A percentile compares a stretch with the other conserved stretches of the same genome.
Evolutionary conservation across 225 moss, liverwort and hornwort genomes (phyloP).

Genomic region (Marchantia polymorpha): DNA sequence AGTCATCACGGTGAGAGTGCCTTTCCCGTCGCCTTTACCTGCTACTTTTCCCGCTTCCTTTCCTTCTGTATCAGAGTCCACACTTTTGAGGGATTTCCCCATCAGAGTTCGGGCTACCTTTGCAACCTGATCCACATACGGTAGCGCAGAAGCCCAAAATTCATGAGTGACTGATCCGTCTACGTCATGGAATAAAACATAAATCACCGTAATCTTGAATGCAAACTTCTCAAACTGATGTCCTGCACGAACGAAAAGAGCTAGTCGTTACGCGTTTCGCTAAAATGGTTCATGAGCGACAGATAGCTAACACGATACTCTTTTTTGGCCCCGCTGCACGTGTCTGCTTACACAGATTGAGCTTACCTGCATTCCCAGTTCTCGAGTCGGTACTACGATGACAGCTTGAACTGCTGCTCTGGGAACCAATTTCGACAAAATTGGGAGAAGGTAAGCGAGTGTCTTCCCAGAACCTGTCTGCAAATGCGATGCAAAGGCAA

Average conservation of each 20-base stretch:
- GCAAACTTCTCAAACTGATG: not conserved
- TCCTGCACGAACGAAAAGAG: not conserved
- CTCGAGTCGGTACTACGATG: slow-evolving; percentile 91
- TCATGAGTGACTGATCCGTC: not conserved
- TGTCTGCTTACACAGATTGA: not conserved
- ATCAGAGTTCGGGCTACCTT: slow-evolving; percentile 79
- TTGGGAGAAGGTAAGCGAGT: slow-evolving; percentile 85
- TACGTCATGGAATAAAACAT: not conserved
- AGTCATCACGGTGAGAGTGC: slow-evolving; percentile 80
- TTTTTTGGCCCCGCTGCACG: not conserved
- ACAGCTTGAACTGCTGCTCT: slow-evolving; percentile 91
- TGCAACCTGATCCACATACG: slow-evolving; percentile 56
- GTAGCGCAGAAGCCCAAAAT: not conserved
- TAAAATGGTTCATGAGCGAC: not conserved
- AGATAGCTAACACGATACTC: not conserved
- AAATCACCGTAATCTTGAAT: not conserved
- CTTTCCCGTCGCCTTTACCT: slow-evolving; percentile 34
- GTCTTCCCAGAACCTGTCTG: slow-evolving; percentile 99
- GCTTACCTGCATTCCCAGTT: slow-evolving; percentile 95
- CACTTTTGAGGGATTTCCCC: slow-evolving; percentile 51
- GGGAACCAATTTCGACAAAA: slow-evolving; percentile 71
- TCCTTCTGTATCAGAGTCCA: slow-evolving; percentile 42
- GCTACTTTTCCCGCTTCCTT: not conserved
- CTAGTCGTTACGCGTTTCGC: not conserved
- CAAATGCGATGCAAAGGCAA: not conserved